Conservation (phyloP, 345 rosid genomes). For the Eucalyptus microcorys region DNA sequence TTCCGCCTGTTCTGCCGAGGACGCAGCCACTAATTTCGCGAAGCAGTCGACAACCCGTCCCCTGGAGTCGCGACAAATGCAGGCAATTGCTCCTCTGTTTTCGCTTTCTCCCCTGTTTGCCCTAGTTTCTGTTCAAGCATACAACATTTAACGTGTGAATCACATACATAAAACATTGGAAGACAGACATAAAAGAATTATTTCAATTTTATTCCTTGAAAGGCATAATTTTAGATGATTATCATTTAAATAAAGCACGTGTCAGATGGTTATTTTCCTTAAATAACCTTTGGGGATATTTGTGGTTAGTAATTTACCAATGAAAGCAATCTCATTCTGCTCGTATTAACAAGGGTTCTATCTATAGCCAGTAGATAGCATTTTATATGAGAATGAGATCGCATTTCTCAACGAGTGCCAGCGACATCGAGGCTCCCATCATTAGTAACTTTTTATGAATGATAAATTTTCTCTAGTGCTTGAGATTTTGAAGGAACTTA, state of each 20-base stretch:
- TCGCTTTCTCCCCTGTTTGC: too few relatives aligned
- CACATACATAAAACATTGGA: background rate
- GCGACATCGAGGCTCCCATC: background rate
- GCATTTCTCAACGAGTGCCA: rapidly evolving
- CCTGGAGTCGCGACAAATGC: too few relatives aligned
- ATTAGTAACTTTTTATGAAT: background rate
- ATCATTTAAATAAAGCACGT: background rate
- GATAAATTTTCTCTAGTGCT: background rate
- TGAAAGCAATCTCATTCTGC: background rate
- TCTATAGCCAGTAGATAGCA: background rate
- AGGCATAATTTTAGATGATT: background rate
- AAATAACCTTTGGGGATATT: too few relatives aligned
- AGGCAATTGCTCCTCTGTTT: too few relatives aligned
- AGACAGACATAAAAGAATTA: background rate
- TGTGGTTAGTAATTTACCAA: background rate
- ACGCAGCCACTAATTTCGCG: too few relatives aligned
- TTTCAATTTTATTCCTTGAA: background rate
- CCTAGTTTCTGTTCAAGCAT: rapidly evolving
- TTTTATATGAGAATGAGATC: background rate
- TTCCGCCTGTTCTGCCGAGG: too few relatives aligned
- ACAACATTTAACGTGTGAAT: background rate
- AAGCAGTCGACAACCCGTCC: too few relatives aligned
- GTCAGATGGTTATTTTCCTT: background rate
- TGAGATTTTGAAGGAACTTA: background rate
- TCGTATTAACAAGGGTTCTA: rapidly evolving